Evolutionary conservation across 1,139 yeast genomes (phyloP), one percentile per base, ranked within the genome.

Genomic region (Sugiyamaella castrensis): DNA sequence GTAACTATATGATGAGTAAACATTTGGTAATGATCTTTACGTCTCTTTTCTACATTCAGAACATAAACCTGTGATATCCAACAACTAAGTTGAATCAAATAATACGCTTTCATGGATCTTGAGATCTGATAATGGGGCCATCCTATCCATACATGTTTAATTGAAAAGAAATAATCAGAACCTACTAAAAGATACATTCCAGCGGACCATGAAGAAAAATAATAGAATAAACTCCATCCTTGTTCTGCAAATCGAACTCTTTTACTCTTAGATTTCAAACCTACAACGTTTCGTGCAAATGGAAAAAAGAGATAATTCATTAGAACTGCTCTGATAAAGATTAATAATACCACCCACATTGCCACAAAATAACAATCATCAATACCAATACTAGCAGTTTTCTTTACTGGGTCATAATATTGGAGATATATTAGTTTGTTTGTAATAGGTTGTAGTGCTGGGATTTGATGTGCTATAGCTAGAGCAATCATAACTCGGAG

Each of bases 1-100:
- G 97, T 89, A 49, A 89, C 82, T 47, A 89, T 81, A 68, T 89
- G 97, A 65, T 89, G 97, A 44, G 84, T 72, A 62, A 88, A 80
- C 97, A 89, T 89, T 67, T 88, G 96, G 59, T 70, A 68, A 65
- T 87, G 83, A 66, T 89, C 97, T 65, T 87, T 87, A 58, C 97
- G 79, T 55, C 75, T 79, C 54, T 80, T 81, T 68, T 89, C 97
- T 47, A 88, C 70, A 67, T 87, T 81, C 53, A 89, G 71, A 15
- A 84, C 88, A 57, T 85, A 76, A 26, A 87, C 74, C 67, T 87
- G 95, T 59, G 86, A 89, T 54, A 87, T 63, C 95, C 95, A 89
- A 58, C 79, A 81, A 8, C 87, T 83, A 33, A 84, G 74, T 59
- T 85, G 84, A 40, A 82, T 69, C 49, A 89, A 72, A 62, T 89